Evolutionary conservation across 352 stramenopile genomes (phyloP).

Genomic region (Sclerospora graminicola): DNA sequence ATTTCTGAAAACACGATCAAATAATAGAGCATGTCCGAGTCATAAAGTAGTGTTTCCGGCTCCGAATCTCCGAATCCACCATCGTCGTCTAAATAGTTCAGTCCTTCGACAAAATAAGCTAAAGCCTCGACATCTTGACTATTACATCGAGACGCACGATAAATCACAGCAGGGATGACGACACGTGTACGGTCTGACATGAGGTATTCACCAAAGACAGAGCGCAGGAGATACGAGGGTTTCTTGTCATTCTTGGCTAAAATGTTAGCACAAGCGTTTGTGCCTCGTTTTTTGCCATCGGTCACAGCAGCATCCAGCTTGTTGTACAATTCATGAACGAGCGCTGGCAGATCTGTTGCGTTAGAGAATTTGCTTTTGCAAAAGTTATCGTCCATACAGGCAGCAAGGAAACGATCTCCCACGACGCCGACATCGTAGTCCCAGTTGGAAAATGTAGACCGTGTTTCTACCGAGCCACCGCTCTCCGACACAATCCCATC

Average conservation of each 20-base stretch:
- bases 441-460: constrained; percentile 75
- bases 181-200: constrained; percentile 30
- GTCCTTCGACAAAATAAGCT: constrained; percentile 19
- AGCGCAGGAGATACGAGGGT: constrained; percentile 65
- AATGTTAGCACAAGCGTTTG: constrained; percentile 38
- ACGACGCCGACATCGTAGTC: constrained; percentile 62
- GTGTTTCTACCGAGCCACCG: constrained; percentile 33
- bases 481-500: constrained; percentile 63
- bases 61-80: constrained; percentile 20
- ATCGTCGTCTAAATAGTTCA: constrained; percentile 4
- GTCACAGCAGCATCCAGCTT: constrained; percentile 39
- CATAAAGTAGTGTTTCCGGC: constrained; percentile 38
- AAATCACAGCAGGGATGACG: constrained; percentile 47
- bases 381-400: constrained; percentile 46
- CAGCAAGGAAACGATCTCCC: constrained; percentile 37
- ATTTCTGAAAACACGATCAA: constrained; percentile 75
- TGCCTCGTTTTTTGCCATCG: constrained; percentile 18
- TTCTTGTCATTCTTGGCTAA: constrained; percentile 26
- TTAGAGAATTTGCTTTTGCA: constrained; percentile 54
- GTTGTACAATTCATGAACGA: constrained; percentile 41
- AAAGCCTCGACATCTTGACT: constrained; percentile 30
- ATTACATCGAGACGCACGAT: constrained; percentile 32
- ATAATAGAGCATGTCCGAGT: constrained; percentile 68
- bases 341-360: constrained; percentile 35
- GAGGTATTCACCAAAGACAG: constrained; percentile 48